Conservation (phyloP, 176 grass and related monocot species). For the Rhipidocladum racemiflorum region DNA sequence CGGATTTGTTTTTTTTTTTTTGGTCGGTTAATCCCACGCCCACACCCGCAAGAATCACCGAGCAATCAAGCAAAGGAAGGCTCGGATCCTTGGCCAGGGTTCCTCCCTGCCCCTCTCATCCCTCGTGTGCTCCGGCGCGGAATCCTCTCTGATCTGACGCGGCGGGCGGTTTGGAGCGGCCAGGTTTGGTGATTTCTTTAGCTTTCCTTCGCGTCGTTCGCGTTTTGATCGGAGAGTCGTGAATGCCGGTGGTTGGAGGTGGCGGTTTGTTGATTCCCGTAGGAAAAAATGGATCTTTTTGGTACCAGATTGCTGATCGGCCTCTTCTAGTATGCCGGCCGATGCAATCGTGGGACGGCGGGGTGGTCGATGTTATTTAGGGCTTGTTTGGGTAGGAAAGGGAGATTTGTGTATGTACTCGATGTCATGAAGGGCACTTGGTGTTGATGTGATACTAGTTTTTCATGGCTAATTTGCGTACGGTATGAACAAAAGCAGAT, state of each 20-base stretch:
- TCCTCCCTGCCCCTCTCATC: not conserved
- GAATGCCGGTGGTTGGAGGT: not conserved
- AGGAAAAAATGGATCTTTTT: not conserved
- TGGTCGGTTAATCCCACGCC: not conserved
- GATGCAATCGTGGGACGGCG: not conserved
- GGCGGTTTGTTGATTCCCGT: not conserved
- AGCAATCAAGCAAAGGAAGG: not conserved
- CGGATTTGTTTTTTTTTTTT: not conserved
- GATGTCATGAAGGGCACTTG: not conserved
- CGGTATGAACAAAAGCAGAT: not conserved
- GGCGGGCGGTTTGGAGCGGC: not conserved
- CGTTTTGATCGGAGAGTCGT: not conserved
- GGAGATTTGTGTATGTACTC: not conserved
- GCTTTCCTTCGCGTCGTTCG: not conserved
- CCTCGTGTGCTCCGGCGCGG: not conserved
- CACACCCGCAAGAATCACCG: not conserved
- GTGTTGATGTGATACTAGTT: not conserved
- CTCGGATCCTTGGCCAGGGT: not conserved
- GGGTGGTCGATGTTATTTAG: conserved; percentile 10
- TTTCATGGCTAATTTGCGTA: too few species aligned
- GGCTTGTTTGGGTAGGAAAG: too few species aligned
- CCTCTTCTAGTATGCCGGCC: not conserved
- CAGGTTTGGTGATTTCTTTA: conserved; percentile 24
- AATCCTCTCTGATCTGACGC: conserved; percentile 5
- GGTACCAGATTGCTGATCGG: not conserved